A percentile compares a stretch with the other conserved stretches of the same genome.
Evolutionary conservation across 2,329 filamentous ascomycete species (phyloP).

Genomic region (Aspergillus neotritici): DNA sequence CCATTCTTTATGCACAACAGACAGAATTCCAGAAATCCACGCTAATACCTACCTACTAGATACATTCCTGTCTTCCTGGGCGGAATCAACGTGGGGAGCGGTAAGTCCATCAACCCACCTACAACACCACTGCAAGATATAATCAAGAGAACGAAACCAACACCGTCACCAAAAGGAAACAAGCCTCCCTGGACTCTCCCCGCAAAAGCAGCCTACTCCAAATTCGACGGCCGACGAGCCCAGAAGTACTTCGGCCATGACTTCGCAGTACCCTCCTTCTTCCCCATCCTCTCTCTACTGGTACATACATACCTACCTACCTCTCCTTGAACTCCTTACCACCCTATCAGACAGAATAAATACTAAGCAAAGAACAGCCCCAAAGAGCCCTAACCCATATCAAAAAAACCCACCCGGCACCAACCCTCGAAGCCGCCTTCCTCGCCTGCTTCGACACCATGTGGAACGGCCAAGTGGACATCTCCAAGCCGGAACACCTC

Average conservation of each 20-base stretch:
- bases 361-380: conserved; percentile 41
- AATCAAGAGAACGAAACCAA: not conserved
- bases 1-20: not conserved
- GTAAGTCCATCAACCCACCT: conserved; percentile 35
- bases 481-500: conserved; percentile 55
- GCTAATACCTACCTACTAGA: conserved; percentile 36
- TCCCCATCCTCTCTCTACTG: conserved; percentile 51
- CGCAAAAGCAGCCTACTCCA: conserved; percentile 59
- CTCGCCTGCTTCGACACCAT: conserved; percentile 54
- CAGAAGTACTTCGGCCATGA: conserved; percentile 46
- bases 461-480: conserved; percentile 57
- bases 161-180: conserved; percentile 51
- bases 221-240: conserved; percentile 46
- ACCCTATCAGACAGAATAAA: not conserved
- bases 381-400: conserved; percentile 63
- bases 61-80: conserved; percentile 68
- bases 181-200: conserved; percentile 67
- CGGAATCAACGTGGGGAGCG: conserved; percentile 57
- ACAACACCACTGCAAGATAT: not conserved
- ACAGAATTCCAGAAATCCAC: not conserved
- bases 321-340: conserved; percentile 5
- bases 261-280: conserved; percentile 44
- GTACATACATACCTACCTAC: conserved; percentile 39
- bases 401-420: conserved; percentile 51
- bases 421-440: conserved; percentile 51